Evolutionary conservation across 192 early-diverging fungal genomes (phyloP), one percentile per base, ranked within the genome.

Genomic region (Phycomyces nitens): DNA sequence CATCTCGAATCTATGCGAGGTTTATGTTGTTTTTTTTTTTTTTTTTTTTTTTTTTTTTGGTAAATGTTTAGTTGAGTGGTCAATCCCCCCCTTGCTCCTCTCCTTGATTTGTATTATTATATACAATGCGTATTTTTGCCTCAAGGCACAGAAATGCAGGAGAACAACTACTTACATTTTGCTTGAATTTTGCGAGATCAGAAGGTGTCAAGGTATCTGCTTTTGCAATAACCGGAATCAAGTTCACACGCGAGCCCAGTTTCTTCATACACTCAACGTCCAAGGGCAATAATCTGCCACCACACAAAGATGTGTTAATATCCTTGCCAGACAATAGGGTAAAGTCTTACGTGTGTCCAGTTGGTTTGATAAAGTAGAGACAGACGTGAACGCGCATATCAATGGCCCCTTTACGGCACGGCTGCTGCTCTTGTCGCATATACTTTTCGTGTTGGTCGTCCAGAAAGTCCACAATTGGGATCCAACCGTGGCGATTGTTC

Each of bases 221-320:
- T 77, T 99, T 99, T 55, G 97, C 93, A 78, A 99, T 93, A 44
- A 98, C 89, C 22, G 97, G 97, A 68, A 99, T 97, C 74, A 99
- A 80, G 77, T 99, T 99, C 62, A 96, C 93, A 64, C 97, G 90
- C 21, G 89, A 87, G 52, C 95, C 92, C 58, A 99, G 85, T 40
- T 90, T 88, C 85, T 97, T 97, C 97, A 99, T 99, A 63, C 96
- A 91, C 69, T 94, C 93, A 71, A 99, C 91, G 67, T 99, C 97
- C 43, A 97, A 82, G 50, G 95, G 92, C 72, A 89, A 89, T 51
- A 94, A 74, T 10, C 89, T 90, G 56, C 21, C 23, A 20, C 56
- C 26, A 47, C 22, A 41, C 71, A 75, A 38, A 24, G 23, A 43
- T 2, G 3, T 7, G 11, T 47, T 7, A n/a, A 47, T n/a, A 47